Conservation (phyloP, 139 green algal genomes). For the Haematococcus lacustris region DNA sequence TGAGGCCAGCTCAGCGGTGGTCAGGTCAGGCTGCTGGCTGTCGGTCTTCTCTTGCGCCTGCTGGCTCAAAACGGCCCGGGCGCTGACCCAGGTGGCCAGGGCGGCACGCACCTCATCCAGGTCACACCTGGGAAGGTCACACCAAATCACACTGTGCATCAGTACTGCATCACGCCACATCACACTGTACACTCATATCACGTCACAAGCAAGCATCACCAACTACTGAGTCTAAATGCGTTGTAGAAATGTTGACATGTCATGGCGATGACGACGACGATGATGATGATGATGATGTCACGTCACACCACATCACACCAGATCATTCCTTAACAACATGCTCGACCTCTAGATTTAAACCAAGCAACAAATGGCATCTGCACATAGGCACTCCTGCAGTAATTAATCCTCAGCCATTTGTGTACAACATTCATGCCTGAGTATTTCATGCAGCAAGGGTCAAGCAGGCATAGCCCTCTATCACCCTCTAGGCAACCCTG, state of each 20-base stretch:
- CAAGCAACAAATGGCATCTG: neutral
- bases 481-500: neutral
- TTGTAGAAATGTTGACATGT: neutral
- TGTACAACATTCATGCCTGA: neutral
- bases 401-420: neutral
- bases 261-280: neutral
- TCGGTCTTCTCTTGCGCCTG: no score
- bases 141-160: neutral
- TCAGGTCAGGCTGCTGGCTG: no score
- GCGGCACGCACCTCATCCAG: conserved; percentile 41
- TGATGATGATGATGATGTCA: neutral
- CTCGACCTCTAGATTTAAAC: neutral
- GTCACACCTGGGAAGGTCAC: conserved; percentile 2
- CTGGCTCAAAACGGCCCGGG: no score
- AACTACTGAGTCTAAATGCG: neutral
- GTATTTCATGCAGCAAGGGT: neutral
- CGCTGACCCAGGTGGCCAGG: conserved; percentile 24
- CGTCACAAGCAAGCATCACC: neutral
- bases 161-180: neutral
- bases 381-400: neutral
- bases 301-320: no score
- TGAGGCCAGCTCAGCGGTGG: no score
- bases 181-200: neutral
- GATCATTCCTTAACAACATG: no score
- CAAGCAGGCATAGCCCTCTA: neutral